Evolutionary conservation across 768 basidiomycete species (phyloP).

Genomic region (Leccinum longicurvipes): DNA sequence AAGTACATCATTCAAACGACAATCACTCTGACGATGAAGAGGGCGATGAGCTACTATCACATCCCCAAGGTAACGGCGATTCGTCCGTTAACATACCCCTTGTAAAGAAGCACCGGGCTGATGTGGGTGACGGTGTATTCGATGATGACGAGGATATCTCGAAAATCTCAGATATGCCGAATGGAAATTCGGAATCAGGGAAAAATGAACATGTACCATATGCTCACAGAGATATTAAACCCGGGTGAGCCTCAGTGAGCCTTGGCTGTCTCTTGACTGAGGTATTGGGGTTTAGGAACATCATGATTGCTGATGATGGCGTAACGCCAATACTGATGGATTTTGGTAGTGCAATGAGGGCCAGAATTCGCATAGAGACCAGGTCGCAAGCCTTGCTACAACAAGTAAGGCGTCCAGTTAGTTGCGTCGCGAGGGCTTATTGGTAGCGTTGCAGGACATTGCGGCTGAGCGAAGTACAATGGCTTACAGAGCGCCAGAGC

Average conservation of each 20-base stretch:
- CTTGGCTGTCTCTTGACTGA: conserved; percentile 3
- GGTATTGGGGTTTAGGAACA: conserved; percentile 54
- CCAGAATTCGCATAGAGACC: conserved; percentile 76
- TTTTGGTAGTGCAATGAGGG: conserved; percentile 89
- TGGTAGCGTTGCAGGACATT: conserved; percentile 60
- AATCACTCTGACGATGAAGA: conserved; percentile 52
- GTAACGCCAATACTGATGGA: conserved; percentile 91
- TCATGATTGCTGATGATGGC: conserved; percentile 95
- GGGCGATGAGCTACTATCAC: conserved; percentile 69
- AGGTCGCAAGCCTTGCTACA: conserved; percentile 86
- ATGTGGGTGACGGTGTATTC: conserved; percentile 62
- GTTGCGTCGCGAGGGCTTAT: conserved; percentile 1
- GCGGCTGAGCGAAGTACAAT: conserved; percentile 98
- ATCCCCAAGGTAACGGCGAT: conserved; percentile 63
- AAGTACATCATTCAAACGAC: conserved; percentile 12
- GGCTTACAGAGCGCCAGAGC: conserved; percentile 96
- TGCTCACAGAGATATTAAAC: conserved; percentile 96
- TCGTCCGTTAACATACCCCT: conserved; percentile 53
- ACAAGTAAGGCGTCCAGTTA: conserved; percentile 53
- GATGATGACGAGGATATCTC: conserved; percentile 67
- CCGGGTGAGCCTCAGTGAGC: conserved; percentile 59
- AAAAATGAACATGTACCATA: conserved; percentile 72
- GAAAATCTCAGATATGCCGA: conserved; percentile 39
- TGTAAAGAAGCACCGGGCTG: conserved; percentile 49
- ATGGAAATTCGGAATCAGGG: conserved; percentile 34